Conservation (phyloP, 2,329 filamentous ascomycete genomes). For the Davidsoniella australis region DNA sequence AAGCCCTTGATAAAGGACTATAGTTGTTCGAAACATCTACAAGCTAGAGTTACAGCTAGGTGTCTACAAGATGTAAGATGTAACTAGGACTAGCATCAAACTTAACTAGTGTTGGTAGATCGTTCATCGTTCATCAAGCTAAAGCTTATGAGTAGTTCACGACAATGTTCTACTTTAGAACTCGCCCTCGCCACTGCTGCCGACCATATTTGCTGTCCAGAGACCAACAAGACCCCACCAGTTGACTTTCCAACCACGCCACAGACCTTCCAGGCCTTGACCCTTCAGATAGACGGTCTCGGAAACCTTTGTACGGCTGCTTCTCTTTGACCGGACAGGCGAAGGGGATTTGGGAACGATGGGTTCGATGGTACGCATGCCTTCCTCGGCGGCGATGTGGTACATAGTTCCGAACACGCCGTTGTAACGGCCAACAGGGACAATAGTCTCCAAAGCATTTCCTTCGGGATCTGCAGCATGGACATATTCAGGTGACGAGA, state of each 20-base stretch:
- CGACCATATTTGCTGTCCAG: constrained; percentile 51
- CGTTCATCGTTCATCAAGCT: too few relatives aligned
- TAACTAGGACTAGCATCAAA: too few relatives aligned
- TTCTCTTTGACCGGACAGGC: constrained; percentile 2
- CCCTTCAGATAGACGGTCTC: constrained; percentile 38
- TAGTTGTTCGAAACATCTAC: too few relatives aligned
- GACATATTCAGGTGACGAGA: constrained; percentile 36
- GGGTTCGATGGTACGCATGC: constrained; percentile 33
- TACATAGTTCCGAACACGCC: constrained; percentile 90
- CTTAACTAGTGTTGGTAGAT: too few relatives aligned
- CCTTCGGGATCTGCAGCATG: constrained; percentile 28
- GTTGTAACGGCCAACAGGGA: constrained; percentile 62
- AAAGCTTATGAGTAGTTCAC: too few relatives aligned
- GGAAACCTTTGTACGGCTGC: constrained; percentile 15
- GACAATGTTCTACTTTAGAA: constrained; percentile 24
- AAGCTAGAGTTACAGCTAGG: too few relatives aligned
- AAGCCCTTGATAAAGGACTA: too few relatives aligned
- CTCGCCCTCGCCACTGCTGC: constrained; percentile 42
- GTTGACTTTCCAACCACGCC: constrained; percentile 60
- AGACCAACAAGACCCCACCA: constrained; percentile 63
- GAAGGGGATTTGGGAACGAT: constrained; percentile 4
- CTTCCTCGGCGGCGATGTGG: constrained; percentile 70
- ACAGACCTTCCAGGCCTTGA: constrained; percentile 51
- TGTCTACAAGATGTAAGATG: too few relatives aligned
- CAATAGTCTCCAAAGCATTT: constrained; percentile 48